Conservation (phyloP, 805 yeast genomes). For the Komagataella pseudopastoris region DNA sequence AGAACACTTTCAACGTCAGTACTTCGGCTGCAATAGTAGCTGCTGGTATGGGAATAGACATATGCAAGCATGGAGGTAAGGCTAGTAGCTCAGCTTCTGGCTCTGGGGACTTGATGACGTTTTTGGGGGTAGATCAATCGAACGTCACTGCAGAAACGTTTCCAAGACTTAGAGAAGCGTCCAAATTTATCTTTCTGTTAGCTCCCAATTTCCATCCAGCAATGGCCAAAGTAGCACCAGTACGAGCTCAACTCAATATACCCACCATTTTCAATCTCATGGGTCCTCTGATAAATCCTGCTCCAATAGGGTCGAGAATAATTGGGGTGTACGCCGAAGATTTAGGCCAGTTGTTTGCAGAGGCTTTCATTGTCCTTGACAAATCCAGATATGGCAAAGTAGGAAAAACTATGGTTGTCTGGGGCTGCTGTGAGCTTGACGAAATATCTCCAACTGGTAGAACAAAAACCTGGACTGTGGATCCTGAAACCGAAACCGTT, state of each 20-base stretch:
- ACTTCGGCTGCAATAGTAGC: slow-evolving; percentile 92
- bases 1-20: slow-evolving; percentile 91
- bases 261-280: slow-evolving; percentile 90
- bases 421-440: slow-evolving; percentile 86
- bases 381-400: slow-evolving; percentile 24
- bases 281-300: slow-evolving; percentile 92
- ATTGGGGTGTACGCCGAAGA: slow-evolving; percentile 79
- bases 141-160: slow-evolving; percentile 52
- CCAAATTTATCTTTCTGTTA: slow-evolving; percentile 55
- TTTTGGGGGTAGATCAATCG: slow-evolving; percentile 72
- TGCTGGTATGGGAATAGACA: slow-evolving; percentile 71
- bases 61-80: slow-evolving; percentile 96
- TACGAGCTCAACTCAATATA: slow-evolving; percentile 70
- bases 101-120: slow-evolving; percentile 75
- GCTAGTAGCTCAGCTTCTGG: slow-evolving; percentile 92
- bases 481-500: slow-evolving; percentile 26
- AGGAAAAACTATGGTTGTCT: slow-evolving; percentile 68
- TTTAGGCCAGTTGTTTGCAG: slow-evolving; percentile 75
- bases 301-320: slow-evolving; percentile 64
- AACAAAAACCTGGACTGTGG: slow-evolving; percentile 69
- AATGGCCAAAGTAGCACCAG: slow-evolving; percentile 67
- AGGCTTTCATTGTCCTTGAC: slow-evolving; percentile 59
- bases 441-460: slow-evolving; percentile 86
- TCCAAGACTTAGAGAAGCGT: slow-evolving; percentile 37
- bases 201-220: slow-evolving; percentile 95